These are phyloP conservation scores for Alternaria gansuensis DNA, from an alignment of 2,329 filamentous ascomycete genomes.

Conservation along the genomic window DNA sequence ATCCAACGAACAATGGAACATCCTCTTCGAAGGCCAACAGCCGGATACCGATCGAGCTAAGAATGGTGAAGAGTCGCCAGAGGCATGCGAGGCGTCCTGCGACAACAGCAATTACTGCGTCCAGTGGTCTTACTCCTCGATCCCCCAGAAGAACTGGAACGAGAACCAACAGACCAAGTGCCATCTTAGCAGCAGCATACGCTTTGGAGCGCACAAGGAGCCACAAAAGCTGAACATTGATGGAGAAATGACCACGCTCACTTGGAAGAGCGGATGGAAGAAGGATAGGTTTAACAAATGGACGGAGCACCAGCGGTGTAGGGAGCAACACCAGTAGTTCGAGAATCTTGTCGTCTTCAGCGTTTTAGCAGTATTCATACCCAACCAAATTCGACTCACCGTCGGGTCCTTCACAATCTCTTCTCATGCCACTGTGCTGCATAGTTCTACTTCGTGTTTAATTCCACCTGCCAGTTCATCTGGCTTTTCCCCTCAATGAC, in stretches of 20 bases:
- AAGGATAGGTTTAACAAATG: constrained; percentile 41
- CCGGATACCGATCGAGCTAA: constrained; percentile 28
- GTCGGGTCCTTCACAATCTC: neutral
- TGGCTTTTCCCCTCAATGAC: neutral
- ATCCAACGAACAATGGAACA: constrained; percentile 45
- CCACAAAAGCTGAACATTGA: constrained; percentile 26
- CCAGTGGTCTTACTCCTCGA: constrained; percentile 47
- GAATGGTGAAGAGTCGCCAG: constrained; percentile 37
- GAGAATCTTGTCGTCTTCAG: constrained; percentile 4
- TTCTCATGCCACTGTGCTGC: neutral
- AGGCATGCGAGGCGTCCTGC: constrained; percentile 44
- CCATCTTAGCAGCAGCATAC: constrained; percentile 46
- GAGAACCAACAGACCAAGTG: constrained; percentile 47
- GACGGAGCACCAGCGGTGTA: constrained; percentile 44
- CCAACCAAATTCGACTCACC: neutral
- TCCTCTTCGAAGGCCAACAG: constrained; percentile 38
- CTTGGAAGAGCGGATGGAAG: constrained; percentile 46
- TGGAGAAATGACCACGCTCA: constrained; percentile 21
- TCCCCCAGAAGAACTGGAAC: constrained; percentile 40
- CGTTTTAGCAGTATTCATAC: constrained; percentile 14
- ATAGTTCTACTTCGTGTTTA: neutral
- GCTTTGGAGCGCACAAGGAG: constrained; percentile 33
- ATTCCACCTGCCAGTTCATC: neutral
- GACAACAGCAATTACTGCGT: constrained; percentile 41
- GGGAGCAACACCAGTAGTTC: constrained; percentile 21